Conservation (phyloP, 2,329 filamentous ascomycete species). For the Colletotrichum tropicale region DNA sequence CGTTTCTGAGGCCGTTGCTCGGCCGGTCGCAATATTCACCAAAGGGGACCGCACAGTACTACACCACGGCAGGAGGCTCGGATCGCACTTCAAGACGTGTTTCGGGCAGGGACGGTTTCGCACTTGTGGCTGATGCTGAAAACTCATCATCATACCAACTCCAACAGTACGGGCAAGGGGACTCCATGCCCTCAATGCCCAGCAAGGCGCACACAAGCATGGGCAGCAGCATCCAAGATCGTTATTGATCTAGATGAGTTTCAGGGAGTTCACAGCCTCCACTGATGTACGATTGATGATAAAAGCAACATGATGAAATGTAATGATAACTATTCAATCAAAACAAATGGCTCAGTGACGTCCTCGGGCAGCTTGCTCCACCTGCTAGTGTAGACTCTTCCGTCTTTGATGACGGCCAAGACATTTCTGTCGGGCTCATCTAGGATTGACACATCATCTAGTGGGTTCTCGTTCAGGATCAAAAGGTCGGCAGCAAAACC, state of each 20-base stretch:
- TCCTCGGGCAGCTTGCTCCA: constrained; percentile 26
- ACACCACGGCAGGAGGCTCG: not conserved
- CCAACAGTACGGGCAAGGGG: not conserved
- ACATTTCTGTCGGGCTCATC: constrained; percentile 51
- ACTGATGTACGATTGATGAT: not conserved
- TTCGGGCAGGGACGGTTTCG: not conserved
- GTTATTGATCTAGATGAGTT: not conserved
- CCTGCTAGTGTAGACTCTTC: constrained; percentile 41
- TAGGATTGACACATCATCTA: constrained; percentile 59
- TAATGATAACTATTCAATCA: constrained; percentile 1
- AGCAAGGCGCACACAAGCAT: not conserved
- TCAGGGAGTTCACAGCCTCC: not conserved
- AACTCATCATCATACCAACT: not conserved
- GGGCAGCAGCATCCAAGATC: not conserved
- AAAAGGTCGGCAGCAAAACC: constrained; percentile 59
- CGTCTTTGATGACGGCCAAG: constrained; percentile 59
- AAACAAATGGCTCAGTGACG: constrained; percentile 6
- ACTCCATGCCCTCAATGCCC: not conserved
- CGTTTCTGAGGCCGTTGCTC: constrained; percentile 43
- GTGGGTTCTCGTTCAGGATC: constrained; percentile 54
- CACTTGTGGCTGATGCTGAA: not conserved
- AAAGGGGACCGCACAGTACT: constrained; percentile 11
- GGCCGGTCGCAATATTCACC: constrained; percentile 22
- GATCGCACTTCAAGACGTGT: not conserved
- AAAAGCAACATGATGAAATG: not conserved